phyloP scores from a whole-genome alignment of 495 filamentous ascomycete species.

The Bacidia rubella region DNA sequence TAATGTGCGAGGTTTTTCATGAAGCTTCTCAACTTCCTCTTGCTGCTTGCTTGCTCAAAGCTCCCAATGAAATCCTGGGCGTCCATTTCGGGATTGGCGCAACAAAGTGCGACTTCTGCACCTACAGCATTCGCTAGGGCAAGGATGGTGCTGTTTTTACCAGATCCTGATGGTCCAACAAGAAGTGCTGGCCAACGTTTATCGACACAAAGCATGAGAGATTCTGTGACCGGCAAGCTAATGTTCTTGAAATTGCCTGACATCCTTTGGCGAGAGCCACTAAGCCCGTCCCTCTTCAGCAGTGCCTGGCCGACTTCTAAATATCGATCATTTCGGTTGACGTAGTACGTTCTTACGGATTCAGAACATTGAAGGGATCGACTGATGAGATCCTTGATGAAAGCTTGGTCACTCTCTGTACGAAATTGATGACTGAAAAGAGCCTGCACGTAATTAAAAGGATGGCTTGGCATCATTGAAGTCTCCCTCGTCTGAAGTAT shows the following conservation, averaged over 20 bases:
- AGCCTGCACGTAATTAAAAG: conserved; percentile 63
- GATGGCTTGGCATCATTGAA: conserved; percentile 36
- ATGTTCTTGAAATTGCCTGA: conserved; percentile 30
- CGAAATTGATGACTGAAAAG: conserved; percentile 84
- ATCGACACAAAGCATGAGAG: conserved; percentile 73
- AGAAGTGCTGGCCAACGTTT: conserved; percentile 81
- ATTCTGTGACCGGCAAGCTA: conserved; percentile 59
- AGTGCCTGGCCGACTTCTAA: conserved; percentile 72
- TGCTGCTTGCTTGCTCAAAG: conserved; percentile 83
- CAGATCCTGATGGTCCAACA: conserved; percentile 71
- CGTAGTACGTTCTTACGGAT: conserved; percentile 30
- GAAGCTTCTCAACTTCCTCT: conserved; percentile 47
- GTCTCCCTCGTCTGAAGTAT: conserved; percentile 45
- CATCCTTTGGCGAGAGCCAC: conserved; percentile 28
- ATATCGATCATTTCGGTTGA: conserved; percentile 52
- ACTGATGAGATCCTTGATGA: conserved; percentile 42
- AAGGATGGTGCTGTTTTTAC: conserved; percentile 67
- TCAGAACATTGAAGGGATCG: neutral
- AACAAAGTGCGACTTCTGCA: conserved; percentile 57
- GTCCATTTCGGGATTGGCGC: conserved; percentile 85
- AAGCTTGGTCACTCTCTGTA: conserved; percentile 39
- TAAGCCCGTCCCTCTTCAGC: conserved; percentile 42
- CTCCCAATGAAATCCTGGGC: conserved; percentile 94
- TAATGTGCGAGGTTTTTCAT: conserved; percentile 35
- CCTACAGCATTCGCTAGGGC: conserved; percentile 69